phyloP scores from a whole-genome alignment of 176 grass and related monocot genomes.

The Carex kokanica region DNA sequence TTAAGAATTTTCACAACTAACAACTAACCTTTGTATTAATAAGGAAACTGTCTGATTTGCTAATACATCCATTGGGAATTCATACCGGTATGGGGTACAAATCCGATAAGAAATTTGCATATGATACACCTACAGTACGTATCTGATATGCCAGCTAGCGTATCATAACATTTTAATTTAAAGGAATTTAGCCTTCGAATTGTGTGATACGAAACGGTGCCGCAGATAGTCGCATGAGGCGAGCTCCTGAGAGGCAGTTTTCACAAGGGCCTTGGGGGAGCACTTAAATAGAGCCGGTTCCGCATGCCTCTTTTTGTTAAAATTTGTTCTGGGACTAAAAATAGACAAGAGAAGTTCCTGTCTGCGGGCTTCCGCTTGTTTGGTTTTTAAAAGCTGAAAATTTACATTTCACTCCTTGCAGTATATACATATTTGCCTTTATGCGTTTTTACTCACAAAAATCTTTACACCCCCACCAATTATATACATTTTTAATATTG shows the following conservation, averaged over 20 bases:
- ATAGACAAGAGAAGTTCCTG: neutral
- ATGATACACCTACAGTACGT: no score
- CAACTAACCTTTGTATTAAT: no score
- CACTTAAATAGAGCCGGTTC: neutral
- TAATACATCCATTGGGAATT: no score
- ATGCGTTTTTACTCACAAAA: neutral
- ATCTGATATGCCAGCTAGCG: neutral
- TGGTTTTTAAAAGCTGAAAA: neutral
- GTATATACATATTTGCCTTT: neutral
- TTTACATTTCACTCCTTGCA: neutral
- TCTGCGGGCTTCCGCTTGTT: neutral
- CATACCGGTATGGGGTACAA: no score
- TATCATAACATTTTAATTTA: neutral
- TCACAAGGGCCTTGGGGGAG: neutral
- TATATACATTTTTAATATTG: neutral
- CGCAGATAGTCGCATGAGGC: neutral
- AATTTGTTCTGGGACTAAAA: neutral
- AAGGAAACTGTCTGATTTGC: no score
- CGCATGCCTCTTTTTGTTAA: neutral
- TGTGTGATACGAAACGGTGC: neutral
- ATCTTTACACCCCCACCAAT: neutral
- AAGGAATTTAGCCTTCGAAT: neutral
- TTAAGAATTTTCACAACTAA: no score
- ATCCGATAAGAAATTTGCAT: no score
- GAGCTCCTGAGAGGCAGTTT: neutral